Base-by-base conservation (phyloP, 1,284 basidiomycete genomes). In the Austroboletus niveus region DNA sequence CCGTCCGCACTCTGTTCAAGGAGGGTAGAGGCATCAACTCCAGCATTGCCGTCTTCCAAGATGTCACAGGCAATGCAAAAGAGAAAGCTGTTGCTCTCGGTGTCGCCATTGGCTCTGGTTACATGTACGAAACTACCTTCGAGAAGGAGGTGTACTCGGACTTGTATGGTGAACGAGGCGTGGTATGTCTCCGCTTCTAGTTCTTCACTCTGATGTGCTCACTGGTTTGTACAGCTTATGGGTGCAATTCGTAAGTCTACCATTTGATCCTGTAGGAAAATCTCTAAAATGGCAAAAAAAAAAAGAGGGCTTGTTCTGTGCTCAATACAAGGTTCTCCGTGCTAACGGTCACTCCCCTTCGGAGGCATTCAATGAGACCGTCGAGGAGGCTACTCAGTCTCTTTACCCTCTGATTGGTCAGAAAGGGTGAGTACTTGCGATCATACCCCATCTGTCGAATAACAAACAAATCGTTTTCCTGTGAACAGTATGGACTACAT, bases 61-160 rank as follows among this genome's bases (percentile, higher is more conserved):
- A 99, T 66, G 94, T 98, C 54, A 94, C 94, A 54, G 97, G 97
- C 67, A 89, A 98, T 73, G 97, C 97, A 60, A 89, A 92, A 79
- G 97, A 99, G 78, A 98, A 93, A 81, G 96, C 94, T 42, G 82
- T 93, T 54, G 97, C 96, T 44, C 80, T 99, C 59, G 95, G 92
- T 74, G 93, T 99, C 59, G 96, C 83, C 59, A 82, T 99, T 62
- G 97, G 97, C 56, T 94, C 94, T 55, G 97, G 97, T 31, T 96
- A 97, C 81, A 79, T 94, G 74, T 97, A 97, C 72, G 96, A 99
- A 78, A 99, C 97, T 44, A 98, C 97, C 57, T 99, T 99, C 64
- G 82, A 98, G 83, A 98, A 97, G 82, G 96, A 99, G 78, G 97
- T 98, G 57, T 98, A 92, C 85, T 99, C 97, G 52, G 97, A 99